These are phyloP conservation scores for Dioscorea dumetorum DNA, from an alignment of 106 monocot species.

Conservation along the genomic window DNA sequence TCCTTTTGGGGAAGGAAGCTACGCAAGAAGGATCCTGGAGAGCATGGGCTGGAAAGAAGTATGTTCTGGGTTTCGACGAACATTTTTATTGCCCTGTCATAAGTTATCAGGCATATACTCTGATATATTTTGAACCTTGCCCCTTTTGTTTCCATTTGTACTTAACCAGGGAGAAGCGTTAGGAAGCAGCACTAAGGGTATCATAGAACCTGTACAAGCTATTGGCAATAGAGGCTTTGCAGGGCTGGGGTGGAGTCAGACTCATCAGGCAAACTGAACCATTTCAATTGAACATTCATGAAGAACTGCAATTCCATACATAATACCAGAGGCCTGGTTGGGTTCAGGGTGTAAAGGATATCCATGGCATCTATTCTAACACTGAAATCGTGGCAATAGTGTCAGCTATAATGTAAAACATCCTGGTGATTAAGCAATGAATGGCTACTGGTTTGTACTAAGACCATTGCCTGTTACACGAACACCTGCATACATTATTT, in stretches of 20 bases:
- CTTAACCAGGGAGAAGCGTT: conserved; percentile 59
- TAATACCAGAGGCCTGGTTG: no score
- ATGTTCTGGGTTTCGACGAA: background rate
- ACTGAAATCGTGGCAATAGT: no score
- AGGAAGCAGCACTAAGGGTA: conserved; percentile 56
- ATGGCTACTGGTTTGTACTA: no score
- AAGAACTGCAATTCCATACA: no score
- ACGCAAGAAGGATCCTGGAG: conserved; percentile 67
- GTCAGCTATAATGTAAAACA: no score
- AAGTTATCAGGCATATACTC: background rate
- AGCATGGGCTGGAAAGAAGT: conserved; percentile 94
- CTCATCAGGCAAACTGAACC: background rate
- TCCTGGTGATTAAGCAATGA: no score
- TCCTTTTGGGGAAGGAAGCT: conserved; percentile 56
- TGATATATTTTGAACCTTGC: background rate
- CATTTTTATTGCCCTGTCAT: no score
- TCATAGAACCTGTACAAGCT: conserved; percentile 65
- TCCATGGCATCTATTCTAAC: no score
- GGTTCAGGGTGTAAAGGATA: no score
- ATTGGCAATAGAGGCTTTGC: conserved; percentile 65
- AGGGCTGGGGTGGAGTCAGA: conserved; percentile 68
- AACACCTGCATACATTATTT: no score
- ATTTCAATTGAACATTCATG: background rate
- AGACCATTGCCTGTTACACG: no score
- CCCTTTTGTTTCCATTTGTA: background rate